Conservation (phyloP, 257 asterid genomes). For the Cinchona pubescens region DNA sequence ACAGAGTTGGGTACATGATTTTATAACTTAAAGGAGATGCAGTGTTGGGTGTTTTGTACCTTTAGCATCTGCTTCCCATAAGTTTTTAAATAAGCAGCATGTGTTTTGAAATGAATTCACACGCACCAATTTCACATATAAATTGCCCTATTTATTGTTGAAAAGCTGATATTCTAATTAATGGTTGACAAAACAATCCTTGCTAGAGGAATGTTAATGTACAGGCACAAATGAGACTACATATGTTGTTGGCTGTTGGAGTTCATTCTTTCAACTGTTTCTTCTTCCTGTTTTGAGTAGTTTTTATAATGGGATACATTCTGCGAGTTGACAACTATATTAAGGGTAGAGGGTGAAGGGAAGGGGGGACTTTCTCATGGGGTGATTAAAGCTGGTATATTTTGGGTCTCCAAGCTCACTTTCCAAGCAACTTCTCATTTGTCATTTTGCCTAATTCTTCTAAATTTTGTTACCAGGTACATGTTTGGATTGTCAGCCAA, state of each 20-base stretch:
- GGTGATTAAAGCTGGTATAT: neutral
- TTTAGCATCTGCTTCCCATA: neutral
- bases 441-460: neutral
- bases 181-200: neutral
- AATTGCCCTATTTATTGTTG: neutral
- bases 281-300: neutral
- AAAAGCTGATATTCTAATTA: neutral
- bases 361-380: neutral
- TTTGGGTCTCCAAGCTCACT: neutral
- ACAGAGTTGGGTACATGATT: neutral
- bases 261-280: neutral
- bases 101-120: neutral
- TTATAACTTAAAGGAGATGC: neutral
- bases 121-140: neutral
- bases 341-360: neutral
- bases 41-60: neutral
- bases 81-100: neutral
- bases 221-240: neutral
- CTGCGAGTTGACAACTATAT: neutral
- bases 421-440: neutral
- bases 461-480: conserved; percentile 48
- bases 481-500: conserved; percentile 65
- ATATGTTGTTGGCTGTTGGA: neutral
- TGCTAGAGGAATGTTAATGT: neutral
- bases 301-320: neutral